A percentile compares a stretch with the other conserved stretches of the same genome.
These are phyloP conservation scores for Stephania yunnanensis DNA, from an alignment of 164 flowering plant genomes.

Conservation along the genomic window DNA sequence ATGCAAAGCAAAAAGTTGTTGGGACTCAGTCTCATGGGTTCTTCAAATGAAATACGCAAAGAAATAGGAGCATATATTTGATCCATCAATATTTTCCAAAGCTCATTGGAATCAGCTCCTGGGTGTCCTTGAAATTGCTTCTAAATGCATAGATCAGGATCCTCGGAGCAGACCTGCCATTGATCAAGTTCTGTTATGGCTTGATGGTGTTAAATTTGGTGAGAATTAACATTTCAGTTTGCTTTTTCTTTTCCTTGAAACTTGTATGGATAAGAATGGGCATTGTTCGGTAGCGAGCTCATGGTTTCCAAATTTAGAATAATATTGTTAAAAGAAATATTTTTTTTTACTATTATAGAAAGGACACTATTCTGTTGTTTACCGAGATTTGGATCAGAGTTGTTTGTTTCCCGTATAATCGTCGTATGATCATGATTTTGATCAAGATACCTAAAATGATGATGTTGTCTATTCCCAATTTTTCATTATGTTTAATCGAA, in stretches of 20 bases:
- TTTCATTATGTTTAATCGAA: no score
- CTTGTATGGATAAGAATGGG: no score
- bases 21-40: slow-evolving; percentile 78
- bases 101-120: slow-evolving; percentile 42
- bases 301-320: not conserved
- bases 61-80: no score
- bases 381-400: not conserved
- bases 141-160: slow-evolving; percentile 55
- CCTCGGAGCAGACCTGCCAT: slow-evolving; percentile 63
- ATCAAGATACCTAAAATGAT: no score
- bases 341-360: not conserved
- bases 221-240: slow-evolving; percentile 14
- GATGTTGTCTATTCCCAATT: no score
- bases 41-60: no score
- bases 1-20: slow-evolving; percentile 55
- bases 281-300: no score
- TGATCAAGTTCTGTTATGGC: slow-evolving; percentile 63
- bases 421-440: no score
- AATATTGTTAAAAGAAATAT: slow-evolving; percentile 8
- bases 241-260: not conserved
- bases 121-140: slow-evolving; percentile 54
- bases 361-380: not conserved
- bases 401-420: not conserved
- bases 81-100: slow-evolving; percentile 44
- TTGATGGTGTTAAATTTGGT: slow-evolving; percentile 34